Evolutionary conservation across 2,329 filamentous ascomycete genomes (phyloP).

Genomic region (Endothia cerciana): DNA sequence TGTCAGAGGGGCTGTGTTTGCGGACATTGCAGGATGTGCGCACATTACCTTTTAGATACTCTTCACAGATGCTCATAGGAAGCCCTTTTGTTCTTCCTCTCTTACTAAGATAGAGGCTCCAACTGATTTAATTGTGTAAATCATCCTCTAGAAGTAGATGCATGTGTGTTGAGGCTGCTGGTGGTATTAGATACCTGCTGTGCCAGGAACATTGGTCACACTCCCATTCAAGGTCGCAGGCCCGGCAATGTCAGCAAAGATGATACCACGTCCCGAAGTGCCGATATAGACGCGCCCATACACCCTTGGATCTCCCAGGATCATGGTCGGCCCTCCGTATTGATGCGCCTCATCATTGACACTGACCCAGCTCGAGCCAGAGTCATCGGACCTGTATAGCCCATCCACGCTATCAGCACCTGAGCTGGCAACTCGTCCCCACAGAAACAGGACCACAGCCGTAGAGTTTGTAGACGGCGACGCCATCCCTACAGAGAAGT

Average conservation of each 20-base stretch:
- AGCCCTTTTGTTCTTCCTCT: background rate
- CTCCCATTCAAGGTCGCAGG: background rate
- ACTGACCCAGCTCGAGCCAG: conserved; percentile 11
- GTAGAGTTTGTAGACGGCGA: conserved; percentile 6
- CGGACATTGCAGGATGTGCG: background rate
- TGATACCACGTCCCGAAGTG: conserved; percentile 13
- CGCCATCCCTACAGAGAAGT: conserved; percentile 17
- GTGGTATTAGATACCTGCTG: conserved; percentile 10
- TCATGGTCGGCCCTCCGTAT: conserved; percentile 17
- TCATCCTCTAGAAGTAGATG: background rate
- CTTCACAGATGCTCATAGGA: background rate
- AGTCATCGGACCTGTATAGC: conserved; percentile 18
- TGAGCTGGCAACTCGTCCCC: conserved; percentile 8
- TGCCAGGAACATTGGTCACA: conserved; percentile 8
- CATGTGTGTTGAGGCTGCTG: background rate
- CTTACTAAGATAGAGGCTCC: background rate
- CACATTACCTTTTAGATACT: background rate
- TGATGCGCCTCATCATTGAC: conserved; percentile 19
- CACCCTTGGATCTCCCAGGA: conserved; percentile 18
- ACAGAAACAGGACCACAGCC: conserved; percentile 9
- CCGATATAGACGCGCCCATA: conserved; percentile 19
- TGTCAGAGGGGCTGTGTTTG: background rate
- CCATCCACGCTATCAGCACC: conserved; percentile 3
- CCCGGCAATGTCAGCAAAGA: conserved; percentile 18
- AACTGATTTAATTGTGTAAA: background rate